These are phyloP conservation scores for Castanospermum australe DNA, from an alignment of 306 rosid species.

Conservation along the genomic window DNA sequence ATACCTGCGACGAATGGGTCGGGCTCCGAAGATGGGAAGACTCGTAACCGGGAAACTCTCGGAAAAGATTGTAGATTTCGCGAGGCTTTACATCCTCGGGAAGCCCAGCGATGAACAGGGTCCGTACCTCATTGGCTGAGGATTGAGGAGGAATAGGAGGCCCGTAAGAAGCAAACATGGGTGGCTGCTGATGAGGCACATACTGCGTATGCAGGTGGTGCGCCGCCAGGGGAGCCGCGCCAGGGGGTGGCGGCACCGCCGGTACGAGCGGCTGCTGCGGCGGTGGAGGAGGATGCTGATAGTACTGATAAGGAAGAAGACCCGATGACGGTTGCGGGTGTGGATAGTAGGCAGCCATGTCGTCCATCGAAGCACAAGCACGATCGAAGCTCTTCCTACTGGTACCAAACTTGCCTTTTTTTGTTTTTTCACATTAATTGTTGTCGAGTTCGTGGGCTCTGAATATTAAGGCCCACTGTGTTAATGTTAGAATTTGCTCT, in stretches of 20 bases:
- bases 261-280: constrained; percentile 20
- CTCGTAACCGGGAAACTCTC: constrained; percentile 89
- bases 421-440: too few species aligned
- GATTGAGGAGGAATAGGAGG: constrained; percentile 45
- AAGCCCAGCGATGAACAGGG: constrained; percentile 90
- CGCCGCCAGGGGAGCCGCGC: constrained; percentile 30
- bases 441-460: too few species aligned
- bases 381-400: constrained; percentile 14
- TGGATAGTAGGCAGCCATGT: constrained; percentile 71
- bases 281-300: constrained; percentile 37
- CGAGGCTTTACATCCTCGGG: constrained; percentile 88
- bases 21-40: constrained; percentile 95
- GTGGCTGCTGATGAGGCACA: constrained; percentile 40
- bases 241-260: constrained; percentile 49
- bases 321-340: constrained; percentile 56
- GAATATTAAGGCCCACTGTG: too few species aligned
- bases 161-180: constrained; percentile 45
- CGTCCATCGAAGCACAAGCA: constrained; percentile 73
- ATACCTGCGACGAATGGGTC: constrained; percentile 67
- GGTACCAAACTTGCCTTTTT: too few species aligned
- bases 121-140: constrained; percentile 69
- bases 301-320: constrained; percentile 53
- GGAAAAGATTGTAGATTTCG: constrained; percentile 83
- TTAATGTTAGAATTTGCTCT: too few species aligned
- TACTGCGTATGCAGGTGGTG: constrained; percentile 46